Evolutionary conservation across 208 protist genomes (phyloP).

Genomic region (Lotmaria passim): DNA sequence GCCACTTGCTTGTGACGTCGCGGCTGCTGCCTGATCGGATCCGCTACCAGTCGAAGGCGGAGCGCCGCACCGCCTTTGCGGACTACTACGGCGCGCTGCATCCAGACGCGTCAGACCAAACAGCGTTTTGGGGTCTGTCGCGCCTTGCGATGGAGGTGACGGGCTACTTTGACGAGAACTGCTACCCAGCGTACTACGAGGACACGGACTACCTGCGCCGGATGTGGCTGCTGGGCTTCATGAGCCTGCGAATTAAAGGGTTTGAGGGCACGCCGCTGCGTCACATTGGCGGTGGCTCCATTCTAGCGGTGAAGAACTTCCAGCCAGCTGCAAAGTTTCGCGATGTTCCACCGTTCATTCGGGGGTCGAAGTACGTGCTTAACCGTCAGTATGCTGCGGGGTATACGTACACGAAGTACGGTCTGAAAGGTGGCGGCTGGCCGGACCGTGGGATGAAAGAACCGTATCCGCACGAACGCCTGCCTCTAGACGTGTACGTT

Average conservation of each 20-base stretch:
- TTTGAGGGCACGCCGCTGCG: too few relatives aligned
- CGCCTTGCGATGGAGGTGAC: conserved; percentile 35
- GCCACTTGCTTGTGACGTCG: conserved; percentile 33
- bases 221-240: conserved; percentile 26
- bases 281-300: conserved; percentile 3
- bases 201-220: conserved; percentile 34
- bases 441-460: too few relatives aligned
- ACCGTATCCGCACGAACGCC: too few relatives aligned
- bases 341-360: conserved; percentile 7
- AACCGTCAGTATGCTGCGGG: not conserved
- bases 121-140: conserved; percentile 23
- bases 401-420: not conserved
- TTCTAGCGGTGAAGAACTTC: not conserved
- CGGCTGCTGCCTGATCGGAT: conserved; percentile 42
- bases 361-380: conserved; percentile 1
- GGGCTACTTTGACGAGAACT: conserved; percentile 60
- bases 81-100: conserved; percentile 16
- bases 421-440: not conserved
- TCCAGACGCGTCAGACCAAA: conserved; percentile 3
- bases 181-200: conserved; percentile 47
- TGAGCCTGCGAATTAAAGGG: not conserved
- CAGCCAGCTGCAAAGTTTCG: not conserved
- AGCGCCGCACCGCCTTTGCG: not conserved
- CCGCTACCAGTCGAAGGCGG: conserved; percentile 23
- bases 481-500: conserved; percentile 8